Percentiles rank a stretch among this genome's conserved stretches.
phyloP scores from a whole-genome alignment of 208 protist species.

The Entamoeba nuttalli region DNA sequence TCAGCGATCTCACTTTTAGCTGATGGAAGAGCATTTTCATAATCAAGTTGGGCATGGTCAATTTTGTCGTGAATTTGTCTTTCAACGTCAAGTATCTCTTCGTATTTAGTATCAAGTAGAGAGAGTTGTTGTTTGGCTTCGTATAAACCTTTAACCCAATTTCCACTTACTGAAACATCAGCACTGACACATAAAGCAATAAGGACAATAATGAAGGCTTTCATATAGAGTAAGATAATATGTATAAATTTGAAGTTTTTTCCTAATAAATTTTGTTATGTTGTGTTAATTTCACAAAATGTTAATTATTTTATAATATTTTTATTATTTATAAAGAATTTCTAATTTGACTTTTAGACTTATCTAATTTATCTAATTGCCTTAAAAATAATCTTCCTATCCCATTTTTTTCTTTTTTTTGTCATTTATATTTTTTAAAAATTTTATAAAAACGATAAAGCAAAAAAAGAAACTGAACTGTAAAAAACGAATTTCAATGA shows the following conservation, averaged over 20 bases:
- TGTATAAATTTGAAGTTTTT: not conserved
- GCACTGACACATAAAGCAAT: not conserved
- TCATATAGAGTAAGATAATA: not conserved
- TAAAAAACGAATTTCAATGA: no score
- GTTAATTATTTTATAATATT: no score
- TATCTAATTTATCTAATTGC: no score
- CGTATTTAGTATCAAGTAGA: not conserved
- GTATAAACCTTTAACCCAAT: not conserved
- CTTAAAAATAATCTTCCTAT: no score
- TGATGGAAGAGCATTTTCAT: not conserved
- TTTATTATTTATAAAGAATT: no score
- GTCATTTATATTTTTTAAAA: no score
- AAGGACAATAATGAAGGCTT: not conserved
- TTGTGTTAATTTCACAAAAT: no score
- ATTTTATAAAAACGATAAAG: no score
- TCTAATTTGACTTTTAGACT: no score
- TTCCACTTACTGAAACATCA: not conserved
- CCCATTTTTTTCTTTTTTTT: no score
- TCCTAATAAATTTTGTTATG: not conserved
- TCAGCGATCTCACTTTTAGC: not conserved
- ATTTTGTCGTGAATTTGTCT: not conserved
- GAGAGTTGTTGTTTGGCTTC: not conserved
- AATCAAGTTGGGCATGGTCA: not conserved
- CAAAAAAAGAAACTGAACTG: no score
- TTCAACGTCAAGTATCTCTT: not conserved